Base-by-base conservation (phyloP, 805 yeast genomes). In the Isabelozyma heimii region DNA sequence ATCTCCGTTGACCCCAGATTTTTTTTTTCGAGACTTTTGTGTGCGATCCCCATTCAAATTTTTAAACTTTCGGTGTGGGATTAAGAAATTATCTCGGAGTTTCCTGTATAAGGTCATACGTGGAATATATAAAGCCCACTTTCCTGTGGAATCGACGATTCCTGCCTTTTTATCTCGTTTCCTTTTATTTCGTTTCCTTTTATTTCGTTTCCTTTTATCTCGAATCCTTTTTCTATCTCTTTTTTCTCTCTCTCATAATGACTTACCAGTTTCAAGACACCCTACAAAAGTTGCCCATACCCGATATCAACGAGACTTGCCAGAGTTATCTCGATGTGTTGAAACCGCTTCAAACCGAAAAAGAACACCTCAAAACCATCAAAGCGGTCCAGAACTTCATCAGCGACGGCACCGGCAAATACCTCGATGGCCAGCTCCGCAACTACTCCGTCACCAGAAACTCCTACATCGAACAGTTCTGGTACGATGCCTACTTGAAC, bases 401-500 rank as follows among this genome's bases (percentile, higher is more conserved):
- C 49, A 70, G 76, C 48, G 67, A 78, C 35, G 60, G 76, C 67
- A 57, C 66, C 1, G 64, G 90, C 76, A 16, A 82, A 81, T 46
- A 73, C 72, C 47, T 77, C 81, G 95, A 91, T 61, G 69, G 76
- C 26, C 83, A 82, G 56, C 75, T 91, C 46, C 72, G 84, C 14
- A 77, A 77, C 44, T 89, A 86, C 60, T 69, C 86, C 5, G 75
- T 79, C 45, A 70, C 84, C 13, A 72, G 89, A 52, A 83, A 87
- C 44, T 85, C 95, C 2, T 91, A 87, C 65, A 91, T 91, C 53
- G 97, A 91, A 67, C 96, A 91, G 66, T 91, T 91, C 65, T 91
- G 97, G 97, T 91, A 82, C 66, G 97, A 91, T 63, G 83, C 96
- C 1, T 91, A 91, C 65, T 75, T 91, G 55, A 85, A 85, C 65